phyloP scores from a whole-genome alignment of 768 basidiomycete genomes.

The Tulasnella sp. region DNA sequence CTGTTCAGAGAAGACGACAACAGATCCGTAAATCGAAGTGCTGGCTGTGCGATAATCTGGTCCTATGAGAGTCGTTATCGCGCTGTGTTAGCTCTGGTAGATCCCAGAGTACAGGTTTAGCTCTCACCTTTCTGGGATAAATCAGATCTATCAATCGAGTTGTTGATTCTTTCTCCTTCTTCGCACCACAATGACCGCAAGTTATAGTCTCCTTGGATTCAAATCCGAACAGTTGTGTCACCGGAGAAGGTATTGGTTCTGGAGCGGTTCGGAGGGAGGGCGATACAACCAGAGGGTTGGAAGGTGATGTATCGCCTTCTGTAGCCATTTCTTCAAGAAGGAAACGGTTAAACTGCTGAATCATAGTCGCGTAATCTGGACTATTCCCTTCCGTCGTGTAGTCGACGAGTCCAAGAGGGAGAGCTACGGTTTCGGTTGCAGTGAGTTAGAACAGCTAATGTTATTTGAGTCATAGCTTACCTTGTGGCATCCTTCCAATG shows the following conservation, averaged over 20 bases:
- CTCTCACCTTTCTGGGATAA: constrained; percentile 68
- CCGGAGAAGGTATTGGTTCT: constrained; percentile 41
- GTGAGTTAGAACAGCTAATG: neutral
- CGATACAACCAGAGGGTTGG: constrained; percentile 42
- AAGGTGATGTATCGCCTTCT: constrained; percentile 53
- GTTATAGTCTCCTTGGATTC: constrained; percentile 60
- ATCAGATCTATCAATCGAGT: constrained; percentile 75
- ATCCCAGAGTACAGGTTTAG: constrained; percentile 27
- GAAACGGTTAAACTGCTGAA: constrained; percentile 92
- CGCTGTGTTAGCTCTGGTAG: neutral
- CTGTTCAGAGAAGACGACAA: constrained; percentile 65
- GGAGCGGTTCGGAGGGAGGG: constrained; percentile 14
- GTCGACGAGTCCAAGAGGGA: constrained; percentile 81
- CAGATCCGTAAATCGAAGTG: constrained; percentile 46
- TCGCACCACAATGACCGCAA: constrained; percentile 61
- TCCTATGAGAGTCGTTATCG: constrained; percentile 25
- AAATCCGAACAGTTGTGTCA: constrained; percentile 78
- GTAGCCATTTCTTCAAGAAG: constrained; percentile 69
- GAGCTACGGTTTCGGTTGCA: constrained; percentile 25
- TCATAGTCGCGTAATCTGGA: constrained; percentile 73
- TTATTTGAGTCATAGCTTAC: constrained; percentile 30
- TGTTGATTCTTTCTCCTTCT: constrained; percentile 60
- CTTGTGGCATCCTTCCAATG: constrained; percentile 76
- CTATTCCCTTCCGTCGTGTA: constrained; percentile 63
- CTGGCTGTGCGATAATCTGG: constrained; percentile 24